Conservation (phyloP, 441 rosid genomes). For the Pelargonium myrrhifolium region DNA sequence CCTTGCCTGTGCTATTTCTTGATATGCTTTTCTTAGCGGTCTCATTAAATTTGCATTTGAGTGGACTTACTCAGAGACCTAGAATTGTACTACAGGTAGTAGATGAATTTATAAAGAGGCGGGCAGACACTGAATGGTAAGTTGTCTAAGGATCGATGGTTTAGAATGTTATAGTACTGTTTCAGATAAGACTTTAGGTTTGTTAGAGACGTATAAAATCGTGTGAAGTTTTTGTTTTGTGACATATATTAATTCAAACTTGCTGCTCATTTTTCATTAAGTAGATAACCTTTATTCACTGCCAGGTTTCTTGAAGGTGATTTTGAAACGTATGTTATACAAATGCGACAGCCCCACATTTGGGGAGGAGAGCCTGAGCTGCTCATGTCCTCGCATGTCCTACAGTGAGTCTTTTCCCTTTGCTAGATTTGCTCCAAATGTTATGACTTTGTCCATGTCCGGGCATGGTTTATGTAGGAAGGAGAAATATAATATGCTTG, state of each 20-base stretch:
- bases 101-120: slow-evolving; percentile 62
- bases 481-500: neutral
- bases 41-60: neutral
- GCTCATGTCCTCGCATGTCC: slow-evolving; percentile 67
- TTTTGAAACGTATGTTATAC: slow-evolving; percentile 46
- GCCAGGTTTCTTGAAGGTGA: slow-evolving; percentile 62
- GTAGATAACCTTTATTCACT: slow-evolving; percentile 9
- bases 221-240: neutral
- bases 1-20: neutral
- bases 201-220: neutral
- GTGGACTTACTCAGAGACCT: slow-evolving; percentile 5
- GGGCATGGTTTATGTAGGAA: neutral
- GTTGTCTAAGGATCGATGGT: slow-evolving; percentile 12
- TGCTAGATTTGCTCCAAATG: slow-evolving; percentile 1
- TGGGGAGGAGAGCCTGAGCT: slow-evolving; percentile 86
- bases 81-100: slow-evolving; percentile 40
- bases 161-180: neutral
- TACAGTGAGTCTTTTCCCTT: slow-evolving; percentile 28
- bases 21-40: neutral
- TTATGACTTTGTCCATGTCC: neutral
- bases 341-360: slow-evolving; percentile 54
- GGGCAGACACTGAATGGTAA: slow-evolving; percentile 63
- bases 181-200: neutral
- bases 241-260: neutral
- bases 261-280: slow-evolving; percentile 2